These are phyloP conservation scores for Citrus trifoliata DNA, from an alignment of 345 rosid species.

Conservation along the genomic window DNA sequence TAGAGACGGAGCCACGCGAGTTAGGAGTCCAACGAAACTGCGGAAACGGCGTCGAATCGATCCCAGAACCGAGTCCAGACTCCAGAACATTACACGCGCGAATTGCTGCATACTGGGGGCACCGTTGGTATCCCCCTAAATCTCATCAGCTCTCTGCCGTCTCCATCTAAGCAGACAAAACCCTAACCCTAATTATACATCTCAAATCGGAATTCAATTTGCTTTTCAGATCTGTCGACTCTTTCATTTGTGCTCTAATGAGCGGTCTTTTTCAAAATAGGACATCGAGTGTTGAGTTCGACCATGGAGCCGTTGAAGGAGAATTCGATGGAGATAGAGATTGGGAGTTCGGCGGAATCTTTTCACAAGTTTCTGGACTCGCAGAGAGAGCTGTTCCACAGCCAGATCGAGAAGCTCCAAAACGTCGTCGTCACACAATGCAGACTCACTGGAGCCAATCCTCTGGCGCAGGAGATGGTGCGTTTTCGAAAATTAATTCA, in stretches of 20 bases:
- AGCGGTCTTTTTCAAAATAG: slow-evolving; percentile 21
- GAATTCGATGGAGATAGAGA: slow-evolving; percentile 40
- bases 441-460: slow-evolving; percentile 95
- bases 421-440: slow-evolving; percentile 80
- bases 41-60: background rate
- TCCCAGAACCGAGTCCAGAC: too few relatives aligned
- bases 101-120: background rate
- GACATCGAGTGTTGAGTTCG: slow-evolving; percentile 28
- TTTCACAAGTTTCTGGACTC: slow-evolving; percentile 55
- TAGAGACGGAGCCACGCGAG: too few relatives aligned
- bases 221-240: background rate
- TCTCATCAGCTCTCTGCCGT: background rate
- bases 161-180: slow-evolving; percentile 31
- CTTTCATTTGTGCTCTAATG: slow-evolving; percentile 20
- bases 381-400: slow-evolving; percentile 73
- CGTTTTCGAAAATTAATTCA: slow-evolving; percentile 9
- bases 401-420: slow-evolving; percentile 85
- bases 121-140: background rate
- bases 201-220: background rate
- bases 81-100: background rate
- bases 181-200: slow-evolving; percentile 23
- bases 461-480: slow-evolving; percentile 98
- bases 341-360: slow-evolving; percentile 67
- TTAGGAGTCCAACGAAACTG: background rate
- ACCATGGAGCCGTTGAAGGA: slow-evolving; percentile 54